These are phyloP conservation scores for Pezicula neosporulosa DNA, from an alignment of 2,329 filamentous ascomycete species.

Conservation along the genomic window DNA sequence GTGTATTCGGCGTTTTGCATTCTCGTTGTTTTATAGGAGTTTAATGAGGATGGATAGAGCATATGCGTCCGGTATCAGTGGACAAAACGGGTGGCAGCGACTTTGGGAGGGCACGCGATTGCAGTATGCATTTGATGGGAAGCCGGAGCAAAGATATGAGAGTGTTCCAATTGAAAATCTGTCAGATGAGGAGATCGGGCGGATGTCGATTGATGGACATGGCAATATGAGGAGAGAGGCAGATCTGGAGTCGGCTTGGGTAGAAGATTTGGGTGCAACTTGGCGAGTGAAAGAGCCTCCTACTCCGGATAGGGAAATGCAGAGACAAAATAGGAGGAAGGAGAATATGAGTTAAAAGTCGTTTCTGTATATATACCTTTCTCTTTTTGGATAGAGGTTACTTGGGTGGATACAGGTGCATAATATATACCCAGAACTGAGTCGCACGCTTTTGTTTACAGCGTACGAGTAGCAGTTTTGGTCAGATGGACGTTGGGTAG, in stretches of 20 bases:
- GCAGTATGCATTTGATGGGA: constrained; percentile 20
- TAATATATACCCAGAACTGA: no score
- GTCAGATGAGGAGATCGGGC: constrained; percentile 5
- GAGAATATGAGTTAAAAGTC: no score
- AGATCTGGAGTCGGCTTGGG: constrained; percentile 18
- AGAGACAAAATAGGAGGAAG: no score
- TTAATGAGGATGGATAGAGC: constrained; percentile 22
- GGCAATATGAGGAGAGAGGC: constrained; percentile 3
- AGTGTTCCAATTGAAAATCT: constrained; percentile 6
- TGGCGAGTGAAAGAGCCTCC: constrained; percentile 10
- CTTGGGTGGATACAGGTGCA: no score
- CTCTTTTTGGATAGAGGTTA: no score
- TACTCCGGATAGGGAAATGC: no score
- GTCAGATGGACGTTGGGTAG: no score
- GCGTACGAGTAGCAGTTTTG: no score
- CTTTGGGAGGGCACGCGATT: constrained; percentile 20
- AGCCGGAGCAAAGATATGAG: constrained; percentile 16
- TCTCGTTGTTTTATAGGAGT: constrained; percentile 43
- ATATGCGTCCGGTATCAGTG: constrained; percentile 20
- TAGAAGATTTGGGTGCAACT: constrained; percentile 13
- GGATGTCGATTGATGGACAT: constrained; percentile 6
- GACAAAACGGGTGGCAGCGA: constrained; percentile 24
- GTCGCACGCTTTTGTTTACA: no score
- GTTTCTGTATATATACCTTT: no score
- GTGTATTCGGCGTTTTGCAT: constrained; percentile 71